Conservation (phyloP, 2,329 filamentous ascomycete genomes). For the Aspergillus alliaceus region DNA sequence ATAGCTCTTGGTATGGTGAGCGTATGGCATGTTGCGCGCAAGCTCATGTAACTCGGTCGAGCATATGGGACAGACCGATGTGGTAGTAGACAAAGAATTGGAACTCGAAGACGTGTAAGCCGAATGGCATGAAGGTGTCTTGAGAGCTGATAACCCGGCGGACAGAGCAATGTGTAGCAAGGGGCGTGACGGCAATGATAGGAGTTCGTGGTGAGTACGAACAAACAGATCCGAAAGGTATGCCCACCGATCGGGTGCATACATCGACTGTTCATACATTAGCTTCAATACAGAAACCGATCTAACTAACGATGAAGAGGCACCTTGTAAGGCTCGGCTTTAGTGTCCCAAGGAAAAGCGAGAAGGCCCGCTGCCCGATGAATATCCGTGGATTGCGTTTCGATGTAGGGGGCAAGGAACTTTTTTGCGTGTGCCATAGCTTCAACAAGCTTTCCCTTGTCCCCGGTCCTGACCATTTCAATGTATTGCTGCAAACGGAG, state of each 20-base stretch:
- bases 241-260: conserved; percentile 70
- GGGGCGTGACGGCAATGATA: conserved; percentile 77
- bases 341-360: conserved; percentile 66
- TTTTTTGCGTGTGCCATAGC: conserved; percentile 81
- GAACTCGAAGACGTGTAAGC: conserved; percentile 57
- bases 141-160: conserved; percentile 88
- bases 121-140: conserved; percentile 90
- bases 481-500: conserved; percentile 93
- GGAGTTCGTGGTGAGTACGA: conserved; percentile 79
- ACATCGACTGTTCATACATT: conserved; percentile 59
- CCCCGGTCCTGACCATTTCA: conserved; percentile 73
- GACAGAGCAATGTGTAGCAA: conserved; percentile 88
- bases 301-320: not conserved
- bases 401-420: conserved; percentile 69
- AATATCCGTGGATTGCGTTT: conserved; percentile 68
- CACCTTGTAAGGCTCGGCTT: conserved; percentile 61
- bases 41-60: conserved; percentile 92
- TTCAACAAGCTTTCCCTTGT: conserved; percentile 66
- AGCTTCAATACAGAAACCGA: not conserved
- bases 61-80: conserved; percentile 90
- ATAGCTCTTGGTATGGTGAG: conserved; percentile 90
- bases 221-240: conserved; percentile 79
- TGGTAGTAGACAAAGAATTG: conserved; percentile 58
- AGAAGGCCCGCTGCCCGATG: conserved; percentile 75
- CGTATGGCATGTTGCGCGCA: conserved; percentile 85